These are phyloP conservation scores for Medakamo hakoo DNA, from an alignment of 139 green algal genomes.

Conservation along the genomic window DNA sequence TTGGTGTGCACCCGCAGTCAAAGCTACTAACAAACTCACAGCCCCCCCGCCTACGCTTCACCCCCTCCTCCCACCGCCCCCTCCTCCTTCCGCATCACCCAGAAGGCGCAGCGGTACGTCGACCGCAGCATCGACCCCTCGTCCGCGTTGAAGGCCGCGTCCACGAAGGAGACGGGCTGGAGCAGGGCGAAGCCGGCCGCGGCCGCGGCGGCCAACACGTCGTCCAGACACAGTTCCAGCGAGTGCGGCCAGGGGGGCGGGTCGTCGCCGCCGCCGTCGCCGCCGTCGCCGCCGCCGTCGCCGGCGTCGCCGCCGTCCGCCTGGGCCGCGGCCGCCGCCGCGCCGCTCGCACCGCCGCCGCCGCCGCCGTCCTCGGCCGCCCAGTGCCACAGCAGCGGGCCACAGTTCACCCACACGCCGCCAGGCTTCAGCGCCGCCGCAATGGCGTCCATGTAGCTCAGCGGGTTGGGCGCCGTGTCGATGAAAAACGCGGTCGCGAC, in stretches of 20 bases:
- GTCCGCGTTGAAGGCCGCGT: conserved; percentile 16
- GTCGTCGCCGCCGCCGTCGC: no score
- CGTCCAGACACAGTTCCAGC: conserved; percentile 58
- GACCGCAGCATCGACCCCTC: not conserved
- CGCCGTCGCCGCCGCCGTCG: no score
- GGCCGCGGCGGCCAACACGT: conserved; percentile 33
- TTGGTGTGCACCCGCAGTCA: no score
- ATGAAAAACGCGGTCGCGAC: conserved; percentile 97
- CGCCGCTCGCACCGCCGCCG: no score
- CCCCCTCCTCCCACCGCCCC: no score
- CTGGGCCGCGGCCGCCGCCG: conserved; percentile 5
- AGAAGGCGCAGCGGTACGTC: not conserved
- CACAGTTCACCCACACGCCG: conserved; percentile 80
- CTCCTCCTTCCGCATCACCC: no score
- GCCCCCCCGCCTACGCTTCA: no score
- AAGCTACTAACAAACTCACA: no score
- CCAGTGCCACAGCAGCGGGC: conserved; percentile 94
- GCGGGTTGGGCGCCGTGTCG: conserved; percentile 96
- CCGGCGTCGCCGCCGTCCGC: no score
- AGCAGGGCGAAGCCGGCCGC: conserved; percentile 29
- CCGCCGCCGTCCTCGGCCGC: no score
- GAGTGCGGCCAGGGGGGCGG: no score
- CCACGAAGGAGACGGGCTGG: conserved; percentile 18
- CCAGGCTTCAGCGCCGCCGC: conserved; percentile 33
- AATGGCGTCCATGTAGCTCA: conserved; percentile 81